Evolutionary conservation across 2,329 filamentous ascomycete species (phyloP).

Genomic region (Capronia coronata): DNA sequence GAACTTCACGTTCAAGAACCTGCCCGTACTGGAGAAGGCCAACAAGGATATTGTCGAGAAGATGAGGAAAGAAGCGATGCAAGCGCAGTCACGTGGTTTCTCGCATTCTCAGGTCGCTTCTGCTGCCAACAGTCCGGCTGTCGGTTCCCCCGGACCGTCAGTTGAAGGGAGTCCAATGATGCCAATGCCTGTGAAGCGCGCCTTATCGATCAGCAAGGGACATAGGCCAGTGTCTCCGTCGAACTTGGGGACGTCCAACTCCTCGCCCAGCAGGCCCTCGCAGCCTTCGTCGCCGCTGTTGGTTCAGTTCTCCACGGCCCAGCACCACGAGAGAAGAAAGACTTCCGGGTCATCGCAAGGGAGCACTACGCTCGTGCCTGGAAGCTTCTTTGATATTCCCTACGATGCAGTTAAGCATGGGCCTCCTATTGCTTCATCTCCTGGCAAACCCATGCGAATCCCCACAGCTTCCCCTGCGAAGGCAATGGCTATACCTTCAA

Average conservation of each 20-base stretch:
- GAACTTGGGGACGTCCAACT: slow-evolving; percentile 67
- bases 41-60: slow-evolving; percentile 99
- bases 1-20: slow-evolving; percentile 92
- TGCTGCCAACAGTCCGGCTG: slow-evolving; percentile 31
- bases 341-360: slow-evolving; percentile 76
- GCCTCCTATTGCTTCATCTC: slow-evolving; percentile 50
- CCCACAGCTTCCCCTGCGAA: slow-evolving; percentile 54
- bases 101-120: slow-evolving; percentile 39
- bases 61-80: slow-evolving; percentile 82
- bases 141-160: slow-evolving; percentile 57
- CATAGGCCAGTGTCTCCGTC: slow-evolving; percentile 85
- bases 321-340: slow-evolving; percentile 77
- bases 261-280: slow-evolving; percentile 80
- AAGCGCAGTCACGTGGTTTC: slow-evolving; percentile 51
- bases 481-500: slow-evolving; percentile 49
- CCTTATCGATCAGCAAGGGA: slow-evolving; percentile 73
- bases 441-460: slow-evolving; percentile 41
- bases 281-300: slow-evolving; percentile 82
- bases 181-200: slow-evolving; percentile 72
- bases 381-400: slow-evolving; percentile 64
- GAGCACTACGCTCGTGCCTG: slow-evolving; percentile 61
- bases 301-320: slow-evolving; percentile 88
- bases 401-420: slow-evolving; percentile 48
- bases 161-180: slow-evolving; percentile 81
- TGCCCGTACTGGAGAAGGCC: slow-evolving; percentile 91